Evolutionary conservation across 176 grass and related monocot genomes (phyloP).

Genomic region (Echinochloa phyllopogon): DNA sequence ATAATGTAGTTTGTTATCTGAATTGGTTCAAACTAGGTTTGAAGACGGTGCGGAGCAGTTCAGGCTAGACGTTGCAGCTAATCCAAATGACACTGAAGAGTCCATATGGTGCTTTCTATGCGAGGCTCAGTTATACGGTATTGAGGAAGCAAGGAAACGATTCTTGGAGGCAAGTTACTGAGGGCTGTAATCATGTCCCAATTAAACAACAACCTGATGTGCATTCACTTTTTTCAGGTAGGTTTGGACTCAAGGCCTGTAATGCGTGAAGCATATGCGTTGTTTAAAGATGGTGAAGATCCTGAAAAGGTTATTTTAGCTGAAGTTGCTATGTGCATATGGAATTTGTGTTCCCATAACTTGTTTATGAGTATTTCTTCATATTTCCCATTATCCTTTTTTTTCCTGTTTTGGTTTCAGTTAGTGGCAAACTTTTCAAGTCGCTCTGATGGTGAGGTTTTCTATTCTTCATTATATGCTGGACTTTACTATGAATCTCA

Average conservation of each 20-base stretch:
- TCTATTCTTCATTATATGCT: slow-evolving; percentile 85
- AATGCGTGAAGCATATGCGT: slow-evolving; percentile 66
- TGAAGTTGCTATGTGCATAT: background rate
- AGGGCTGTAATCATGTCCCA: background rate
- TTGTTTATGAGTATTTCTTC: background rate
- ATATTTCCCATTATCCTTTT: background rate
- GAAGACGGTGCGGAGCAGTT: slow-evolving; percentile 88
- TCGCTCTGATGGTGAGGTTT: slow-evolving; percentile 57
- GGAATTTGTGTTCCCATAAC: background rate
- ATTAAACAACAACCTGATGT: background rate
- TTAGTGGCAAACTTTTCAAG: slow-evolving; percentile 61
- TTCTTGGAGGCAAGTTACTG: slow-evolving; percentile 76
- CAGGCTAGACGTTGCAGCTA: slow-evolving; percentile 78
- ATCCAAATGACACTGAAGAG: slow-evolving; percentile 82
- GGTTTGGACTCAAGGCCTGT: slow-evolving; percentile 76
- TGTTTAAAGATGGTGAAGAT: slow-evolving; percentile 81
- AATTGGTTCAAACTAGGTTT: slow-evolving; percentile 51
- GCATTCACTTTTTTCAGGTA: slow-evolving; percentile 56
- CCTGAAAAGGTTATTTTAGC: slow-evolving; percentile 67
- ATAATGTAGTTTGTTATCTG: background rate
- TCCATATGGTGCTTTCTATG: slow-evolving; percentile 93
- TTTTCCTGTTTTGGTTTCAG: slow-evolving; percentile 45
- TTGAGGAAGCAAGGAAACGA: slow-evolving; percentile 62
- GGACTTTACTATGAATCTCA: slow-evolving; percentile 89
- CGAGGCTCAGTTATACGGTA: slow-evolving; percentile 75